A percentile compares a stretch with the other conserved stretches of the same genome.
phyloP scores from a whole-genome alignment of 495 filamentous ascomycete genomes.

The Penicillium taxi region DNA sequence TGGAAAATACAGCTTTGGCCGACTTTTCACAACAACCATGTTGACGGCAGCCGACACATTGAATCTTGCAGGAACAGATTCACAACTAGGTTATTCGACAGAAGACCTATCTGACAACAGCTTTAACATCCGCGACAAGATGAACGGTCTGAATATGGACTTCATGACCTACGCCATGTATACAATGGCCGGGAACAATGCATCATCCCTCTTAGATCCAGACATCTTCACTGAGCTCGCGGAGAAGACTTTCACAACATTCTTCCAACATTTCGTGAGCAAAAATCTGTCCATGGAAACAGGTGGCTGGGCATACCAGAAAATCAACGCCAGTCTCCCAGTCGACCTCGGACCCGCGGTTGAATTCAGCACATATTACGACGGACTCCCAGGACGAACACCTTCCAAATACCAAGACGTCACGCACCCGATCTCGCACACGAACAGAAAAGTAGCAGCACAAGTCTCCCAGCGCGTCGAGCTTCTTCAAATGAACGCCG shows the following conservation, averaged over 20 bases:
- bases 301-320: slow-evolving; percentile 25
- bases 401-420: slow-evolving; percentile 11
- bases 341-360: slow-evolving; percentile 8
- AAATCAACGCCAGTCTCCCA: slow-evolving; percentile 22
- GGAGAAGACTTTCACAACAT: slow-evolving; percentile 22
- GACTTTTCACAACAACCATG: slow-evolving; percentile 25
- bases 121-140: slow-evolving; percentile 29
- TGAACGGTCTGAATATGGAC: slow-evolving; percentile 30
- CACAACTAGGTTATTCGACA: slow-evolving; percentile 3
- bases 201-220: slow-evolving; percentile 17
- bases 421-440: slow-evolving; percentile 16
- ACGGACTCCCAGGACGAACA: neutral
- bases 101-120: slow-evolving; percentile 29
- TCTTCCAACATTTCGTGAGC: slow-evolving; percentile 34
- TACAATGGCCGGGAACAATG: slow-evolving; percentile 20
- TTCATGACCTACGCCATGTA: slow-evolving; percentile 34
- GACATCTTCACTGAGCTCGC: slow-evolving; percentile 14
- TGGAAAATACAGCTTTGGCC: slow-evolving; percentile 20
- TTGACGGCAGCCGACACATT: slow-evolving; percentile 22
- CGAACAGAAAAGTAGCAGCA: slow-evolving; percentile 12
- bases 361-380: slow-evolving; percentile 2
- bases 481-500: slow-evolving; percentile 22
- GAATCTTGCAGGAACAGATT: slow-evolving; percentile 6
- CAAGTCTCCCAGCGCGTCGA: slow-evolving; percentile 18
- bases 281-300: slow-evolving; percentile 16